These are phyloP conservation scores for Aspergillus brunneoviolaceus DNA, from an alignment of 2,329 filamentous ascomycete genomes.

Conservation along the genomic window DNA sequence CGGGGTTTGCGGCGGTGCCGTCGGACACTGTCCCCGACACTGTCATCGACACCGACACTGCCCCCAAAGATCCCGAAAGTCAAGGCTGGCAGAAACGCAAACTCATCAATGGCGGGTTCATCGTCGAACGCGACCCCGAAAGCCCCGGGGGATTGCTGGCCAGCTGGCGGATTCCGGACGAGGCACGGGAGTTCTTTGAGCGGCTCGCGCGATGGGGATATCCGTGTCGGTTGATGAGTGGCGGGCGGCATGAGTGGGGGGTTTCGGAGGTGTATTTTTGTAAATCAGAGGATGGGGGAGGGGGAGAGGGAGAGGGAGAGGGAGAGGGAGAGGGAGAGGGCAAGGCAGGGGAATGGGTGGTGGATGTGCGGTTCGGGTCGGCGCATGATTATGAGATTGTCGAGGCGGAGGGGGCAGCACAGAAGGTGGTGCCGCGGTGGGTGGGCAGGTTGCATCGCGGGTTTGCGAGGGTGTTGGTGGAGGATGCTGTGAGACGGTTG, in stretches of 20 bases:
- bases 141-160: conserved; percentile 22
- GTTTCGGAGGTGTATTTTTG: conserved; percentile 24
- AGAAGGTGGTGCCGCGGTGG: conserved; percentile 29
- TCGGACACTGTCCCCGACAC: too few species aligned
- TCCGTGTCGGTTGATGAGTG: conserved; percentile 29
- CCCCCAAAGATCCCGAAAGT: too few species aligned
- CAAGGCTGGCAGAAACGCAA: not conserved
- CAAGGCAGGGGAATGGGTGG: conserved; percentile 8
- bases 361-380: conserved; percentile 29
- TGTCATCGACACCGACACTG: too few species aligned
- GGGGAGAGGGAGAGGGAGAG: not conserved
- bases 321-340: conserved; percentile 2
- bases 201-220: conserved; percentile 29
- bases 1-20: too few species aligned
- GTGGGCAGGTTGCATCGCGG: conserved; percentile 23
- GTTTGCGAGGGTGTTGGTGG: conserved; percentile 28
- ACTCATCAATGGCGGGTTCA: conserved; percentile 23
- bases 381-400: conserved; percentile 31
- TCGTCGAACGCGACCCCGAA: conserved; percentile 17
- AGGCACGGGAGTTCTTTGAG: conserved; percentile 26
- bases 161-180: conserved; percentile 21
- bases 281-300: not conserved
- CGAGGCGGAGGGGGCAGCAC: conserved; percentile 16
- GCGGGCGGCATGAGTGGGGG: conserved; percentile 28
- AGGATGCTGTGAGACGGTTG: conserved; percentile 24